A percentile compares a stretch with the other conserved stretches of the same genome.
Evolutionary conservation across 1,284 basidiomycete species (phyloP).

Genomic region (Takashimella tepidaria): DNA sequence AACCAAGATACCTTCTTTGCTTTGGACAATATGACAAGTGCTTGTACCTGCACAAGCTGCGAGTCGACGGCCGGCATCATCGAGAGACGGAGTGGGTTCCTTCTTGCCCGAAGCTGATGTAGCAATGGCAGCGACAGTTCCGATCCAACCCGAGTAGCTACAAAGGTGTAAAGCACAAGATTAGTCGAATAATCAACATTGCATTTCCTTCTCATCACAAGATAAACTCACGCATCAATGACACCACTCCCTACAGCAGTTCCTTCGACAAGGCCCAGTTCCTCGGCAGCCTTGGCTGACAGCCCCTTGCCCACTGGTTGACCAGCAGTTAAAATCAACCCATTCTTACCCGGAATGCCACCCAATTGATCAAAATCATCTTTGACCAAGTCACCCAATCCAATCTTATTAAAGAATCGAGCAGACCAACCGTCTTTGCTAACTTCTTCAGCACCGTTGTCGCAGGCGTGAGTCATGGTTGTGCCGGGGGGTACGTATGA

Average conservation of each 20-base stretch:
- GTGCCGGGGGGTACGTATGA: conserved; percentile 76
- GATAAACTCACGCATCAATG: conserved; percentile 76
- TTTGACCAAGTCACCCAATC: conserved; percentile 52
- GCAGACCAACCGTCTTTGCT: conserved; percentile 69
- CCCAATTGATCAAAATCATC: conserved; percentile 73
- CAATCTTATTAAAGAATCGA: conserved; percentile 81
- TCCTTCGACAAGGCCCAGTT: conserved; percentile 80
- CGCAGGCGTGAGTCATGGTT: conserved; percentile 41
- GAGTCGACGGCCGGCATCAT: conserved; percentile 73
- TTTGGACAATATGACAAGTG: conserved; percentile 88
- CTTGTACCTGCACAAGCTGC: conserved; percentile 94
- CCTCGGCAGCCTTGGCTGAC: conserved; percentile 68
- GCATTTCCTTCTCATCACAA: not conserved
- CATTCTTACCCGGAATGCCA: conserved; percentile 57
- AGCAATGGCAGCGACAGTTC: conserved; percentile 82
- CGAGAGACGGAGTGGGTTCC: conserved; percentile 54
- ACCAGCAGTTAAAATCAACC: conserved; percentile 78
- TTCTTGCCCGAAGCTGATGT: conserved; percentile 51
- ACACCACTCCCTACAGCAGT: conserved; percentile 90
- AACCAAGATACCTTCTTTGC: conserved; percentile 76
- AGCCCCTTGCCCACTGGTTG: conserved; percentile 83
- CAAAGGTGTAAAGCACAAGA: not conserved
- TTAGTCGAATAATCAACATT: no score
- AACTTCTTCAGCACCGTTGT: conserved; percentile 39
- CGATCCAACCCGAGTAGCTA: conserved; percentile 97